phyloP scores from a whole-genome alignment of 345 rosid genomes.

The Eucalyptus globulus region DNA sequence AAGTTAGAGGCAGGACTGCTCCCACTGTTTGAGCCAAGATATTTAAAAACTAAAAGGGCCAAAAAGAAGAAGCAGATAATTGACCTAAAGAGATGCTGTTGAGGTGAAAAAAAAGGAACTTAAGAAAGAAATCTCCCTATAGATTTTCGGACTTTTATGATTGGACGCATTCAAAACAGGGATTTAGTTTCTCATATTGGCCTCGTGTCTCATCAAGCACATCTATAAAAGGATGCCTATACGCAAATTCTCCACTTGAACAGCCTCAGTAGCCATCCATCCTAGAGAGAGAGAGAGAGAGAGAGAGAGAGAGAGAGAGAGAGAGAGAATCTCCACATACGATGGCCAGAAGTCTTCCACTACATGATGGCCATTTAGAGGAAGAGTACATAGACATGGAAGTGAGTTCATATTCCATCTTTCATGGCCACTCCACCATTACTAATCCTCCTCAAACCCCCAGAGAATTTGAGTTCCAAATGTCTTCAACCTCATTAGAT shows the following conservation, averaged over 20 bases:
- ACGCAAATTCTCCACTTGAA: background rate
- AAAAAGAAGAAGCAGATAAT: background rate
- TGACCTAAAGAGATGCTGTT: background rate
- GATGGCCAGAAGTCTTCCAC: constrained; percentile 32
- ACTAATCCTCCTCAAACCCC: background rate
- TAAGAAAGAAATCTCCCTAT: background rate
- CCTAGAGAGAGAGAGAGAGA: background rate
- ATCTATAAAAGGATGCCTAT: background rate
- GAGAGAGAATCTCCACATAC: background rate
- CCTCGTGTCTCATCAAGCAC: background rate
- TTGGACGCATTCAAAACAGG: background rate
- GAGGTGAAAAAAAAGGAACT: background rate
- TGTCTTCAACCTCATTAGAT: background rate
- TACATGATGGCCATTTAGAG: constrained; percentile 27
- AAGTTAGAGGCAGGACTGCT: background rate
- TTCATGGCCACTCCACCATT: constrained; percentile 3
- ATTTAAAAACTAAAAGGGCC: background rate
- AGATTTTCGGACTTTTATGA: background rate
- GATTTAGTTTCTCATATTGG: background rate
- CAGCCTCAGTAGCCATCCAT: background rate
- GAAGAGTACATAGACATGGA: constrained; percentile 93
- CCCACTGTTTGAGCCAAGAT: background rate
- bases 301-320: background rate
- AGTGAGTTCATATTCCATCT: constrained; percentile 46
- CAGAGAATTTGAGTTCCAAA: constrained; percentile 9